A percentile compares a stretch with the other conserved stretches of the same genome.
phyloP scores from a whole-genome alignment of 2,329 filamentous ascomycete species.

The Colletotrichum costaricense region DNA sequence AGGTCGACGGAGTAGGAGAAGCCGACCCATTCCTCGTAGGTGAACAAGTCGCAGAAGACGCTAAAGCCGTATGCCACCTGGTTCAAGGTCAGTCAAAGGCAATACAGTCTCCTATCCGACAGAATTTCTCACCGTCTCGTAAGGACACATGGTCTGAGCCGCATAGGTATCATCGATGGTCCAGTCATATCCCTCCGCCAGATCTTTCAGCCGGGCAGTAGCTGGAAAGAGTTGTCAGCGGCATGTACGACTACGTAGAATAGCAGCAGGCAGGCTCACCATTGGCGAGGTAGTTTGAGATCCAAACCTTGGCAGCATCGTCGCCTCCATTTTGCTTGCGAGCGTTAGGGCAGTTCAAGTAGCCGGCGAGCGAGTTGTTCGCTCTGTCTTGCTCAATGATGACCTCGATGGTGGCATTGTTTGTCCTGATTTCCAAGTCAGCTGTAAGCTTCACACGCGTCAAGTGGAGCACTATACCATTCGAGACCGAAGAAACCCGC shows the following conservation, averaged over 20 bases:
- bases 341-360: constrained; percentile 73
- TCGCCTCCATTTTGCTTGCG: constrained; percentile 61
- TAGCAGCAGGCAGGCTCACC: constrained; percentile 47
- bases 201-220: constrained; percentile 66
- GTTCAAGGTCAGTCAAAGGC: background rate
- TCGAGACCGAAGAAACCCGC: constrained; percentile 83
- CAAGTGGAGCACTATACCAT: constrained; percentile 55
- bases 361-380: constrained; percentile 79
- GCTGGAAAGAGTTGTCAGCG: constrained; percentile 52
- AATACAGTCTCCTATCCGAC: background rate
- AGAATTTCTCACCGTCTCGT: constrained; percentile 68
- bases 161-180: constrained; percentile 72
- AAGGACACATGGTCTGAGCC: constrained; percentile 79
- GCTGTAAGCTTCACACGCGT: background rate
- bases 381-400: constrained; percentile 73
- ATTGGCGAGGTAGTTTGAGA: constrained; percentile 71
- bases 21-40: constrained; percentile 77
- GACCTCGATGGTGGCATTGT: constrained; percentile 78
- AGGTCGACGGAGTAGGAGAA: constrained; percentile 80
- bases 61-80: constrained; percentile 79
- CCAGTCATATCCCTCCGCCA: constrained; percentile 72
- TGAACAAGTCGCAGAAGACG: constrained; percentile 80
- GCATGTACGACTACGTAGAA: background rate
- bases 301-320: constrained; percentile 69
- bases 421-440: constrained; percentile 56